Percentiles rank a stretch among this genome's conserved stretches.
These are phyloP conservation scores for Syzygium oleosum DNA, from an alignment of 345 rosid species.

Conservation along the genomic window DNA sequence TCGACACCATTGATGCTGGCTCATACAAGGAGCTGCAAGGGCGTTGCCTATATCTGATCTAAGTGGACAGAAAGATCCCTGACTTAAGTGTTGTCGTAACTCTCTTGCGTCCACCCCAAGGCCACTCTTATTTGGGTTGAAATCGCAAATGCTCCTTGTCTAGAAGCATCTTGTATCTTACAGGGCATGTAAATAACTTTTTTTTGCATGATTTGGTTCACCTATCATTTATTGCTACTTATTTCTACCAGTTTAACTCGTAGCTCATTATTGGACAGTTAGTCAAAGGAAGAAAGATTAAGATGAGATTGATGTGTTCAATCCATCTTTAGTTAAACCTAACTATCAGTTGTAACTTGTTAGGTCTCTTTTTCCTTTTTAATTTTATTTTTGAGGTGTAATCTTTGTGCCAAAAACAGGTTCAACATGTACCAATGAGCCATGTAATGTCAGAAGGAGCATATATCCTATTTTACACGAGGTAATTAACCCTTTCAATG, in stretches of 20 bases:
- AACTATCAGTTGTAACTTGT: neutral
- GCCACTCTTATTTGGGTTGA: neutral
- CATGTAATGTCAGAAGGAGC: slow-evolving; percentile 97
- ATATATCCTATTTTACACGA: slow-evolving; percentile 77
- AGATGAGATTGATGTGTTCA: neutral
- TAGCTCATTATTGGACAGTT: neutral
- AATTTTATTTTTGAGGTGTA: neutral
- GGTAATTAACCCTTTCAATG: slow-evolving; percentile 27
- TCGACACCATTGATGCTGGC: neutral
- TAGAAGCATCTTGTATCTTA: neutral
- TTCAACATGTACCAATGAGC: slow-evolving; percentile 57
- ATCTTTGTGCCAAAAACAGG: slow-evolving; percentile 27
- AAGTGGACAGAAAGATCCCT: neutral
- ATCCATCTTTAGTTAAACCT: neutral
- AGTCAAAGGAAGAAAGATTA: neutral
- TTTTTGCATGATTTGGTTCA: neutral
- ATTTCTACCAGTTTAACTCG: neutral
- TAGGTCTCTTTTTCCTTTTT: neutral
- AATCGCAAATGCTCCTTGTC: neutral
- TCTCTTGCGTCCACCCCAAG: neutral
- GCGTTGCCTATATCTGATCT: neutral
- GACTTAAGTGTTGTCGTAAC: neutral
- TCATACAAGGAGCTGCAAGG: neutral
- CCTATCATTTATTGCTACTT: neutral
- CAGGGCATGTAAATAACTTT: neutral